These are phyloP conservation scores for Vigna hirtella DNA, from an alignment of 306 rosid species.

Conservation along the genomic window DNA sequence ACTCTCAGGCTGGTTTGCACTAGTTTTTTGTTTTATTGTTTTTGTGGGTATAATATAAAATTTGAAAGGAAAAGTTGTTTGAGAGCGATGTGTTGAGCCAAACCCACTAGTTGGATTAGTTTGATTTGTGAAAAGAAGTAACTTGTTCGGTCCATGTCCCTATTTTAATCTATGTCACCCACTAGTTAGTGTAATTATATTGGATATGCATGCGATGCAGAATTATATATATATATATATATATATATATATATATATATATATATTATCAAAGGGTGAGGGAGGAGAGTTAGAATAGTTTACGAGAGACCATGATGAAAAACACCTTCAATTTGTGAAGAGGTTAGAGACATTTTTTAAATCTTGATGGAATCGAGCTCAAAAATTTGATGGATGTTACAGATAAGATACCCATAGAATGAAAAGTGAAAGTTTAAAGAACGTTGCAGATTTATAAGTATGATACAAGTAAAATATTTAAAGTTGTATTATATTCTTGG, in stretches of 20 bases:
- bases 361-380: too few species aligned
- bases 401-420: too few species aligned
- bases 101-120: not conserved
- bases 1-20: not conserved
- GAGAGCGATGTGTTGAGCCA: not conserved
- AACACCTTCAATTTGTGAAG: too few species aligned
- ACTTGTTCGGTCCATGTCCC: constrained; percentile 2
- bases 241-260: too few species aligned
- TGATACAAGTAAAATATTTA: too few species aligned
- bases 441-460: too few species aligned
- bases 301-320: not conserved
- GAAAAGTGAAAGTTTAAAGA: too few species aligned
- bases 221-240: not conserved
- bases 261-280: not conserved
- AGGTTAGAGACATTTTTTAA: too few species aligned
- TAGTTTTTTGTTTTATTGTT: constrained; percentile 3
- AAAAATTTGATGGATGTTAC: too few species aligned
- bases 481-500: too few species aligned
- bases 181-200: not conserved
- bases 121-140: not conserved
- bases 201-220: not conserved
- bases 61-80: not conserved
- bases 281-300: not conserved
- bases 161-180: not conserved
- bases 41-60: not conserved